phyloP scores from a whole-genome alignment of 139 green algal species.

The Chlorella vulgaris region DNA sequence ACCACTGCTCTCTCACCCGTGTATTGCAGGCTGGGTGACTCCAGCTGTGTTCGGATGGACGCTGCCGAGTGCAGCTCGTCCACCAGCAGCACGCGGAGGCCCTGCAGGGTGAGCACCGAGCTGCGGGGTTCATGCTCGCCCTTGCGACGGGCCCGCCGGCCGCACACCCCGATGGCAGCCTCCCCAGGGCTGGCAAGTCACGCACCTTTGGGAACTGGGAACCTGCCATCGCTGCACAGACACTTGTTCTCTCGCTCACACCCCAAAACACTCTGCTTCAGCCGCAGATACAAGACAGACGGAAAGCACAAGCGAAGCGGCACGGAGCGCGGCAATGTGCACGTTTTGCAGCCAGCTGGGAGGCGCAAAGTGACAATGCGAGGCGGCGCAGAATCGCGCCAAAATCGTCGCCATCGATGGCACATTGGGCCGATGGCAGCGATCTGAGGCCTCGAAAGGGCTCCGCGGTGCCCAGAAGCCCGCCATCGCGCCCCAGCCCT shows the following conservation, averaged over 20 bases:
- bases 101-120: slow-evolving; percentile 12
- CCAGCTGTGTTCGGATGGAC: slow-evolving; percentile 24
- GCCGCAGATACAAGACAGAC: not conserved
- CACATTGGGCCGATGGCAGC: too few species aligned
- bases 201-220: slow-evolving; percentile 29
- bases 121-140: not conserved
- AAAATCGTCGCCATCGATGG: too few species aligned
- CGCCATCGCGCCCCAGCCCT: too few species aligned
- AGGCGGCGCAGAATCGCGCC: too few species aligned
- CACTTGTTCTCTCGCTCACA: not conserved
- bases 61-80: not conserved
- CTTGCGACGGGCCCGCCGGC: not conserved
- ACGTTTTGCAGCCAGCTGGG: too few species aligned
- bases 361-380: too few species aligned
- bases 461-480: too few species aligned
- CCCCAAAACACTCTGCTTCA: not conserved
- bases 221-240: not conserved
- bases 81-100: slow-evolving; percentile 42
- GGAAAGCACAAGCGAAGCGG: not conserved
- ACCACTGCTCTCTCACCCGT: slow-evolving; percentile 1
- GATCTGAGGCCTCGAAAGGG: too few species aligned
- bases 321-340: not conserved
- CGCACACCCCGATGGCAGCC: not conserved
- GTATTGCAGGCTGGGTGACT: slow-evolving; percentile 33
- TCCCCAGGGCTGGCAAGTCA: not conserved